Evolutionary conservation across 164 flowering plant species (phyloP).

Genomic region (Taxillus chinensis): DNA sequence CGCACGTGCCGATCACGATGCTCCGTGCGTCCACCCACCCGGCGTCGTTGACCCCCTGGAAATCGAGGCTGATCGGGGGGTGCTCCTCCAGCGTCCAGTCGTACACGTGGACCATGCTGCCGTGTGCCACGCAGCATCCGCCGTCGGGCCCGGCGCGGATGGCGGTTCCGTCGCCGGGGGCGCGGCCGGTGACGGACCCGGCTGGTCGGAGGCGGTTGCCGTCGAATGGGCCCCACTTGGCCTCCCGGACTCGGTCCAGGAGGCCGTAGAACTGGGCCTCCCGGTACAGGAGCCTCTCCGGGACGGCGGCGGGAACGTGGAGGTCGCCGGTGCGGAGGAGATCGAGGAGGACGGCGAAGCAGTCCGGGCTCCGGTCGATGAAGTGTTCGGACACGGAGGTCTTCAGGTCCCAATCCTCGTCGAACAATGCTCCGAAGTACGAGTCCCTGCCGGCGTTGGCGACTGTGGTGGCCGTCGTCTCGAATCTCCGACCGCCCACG

Average conservation of each 20-base stretch:
- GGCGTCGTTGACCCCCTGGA: constrained; percentile 72
- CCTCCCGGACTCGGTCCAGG: constrained; percentile 56
- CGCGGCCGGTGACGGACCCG: constrained; percentile 44
- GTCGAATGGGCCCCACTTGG: constrained; percentile 77
- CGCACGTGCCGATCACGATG: constrained; percentile 54
- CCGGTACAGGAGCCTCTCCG: constrained; percentile 45
- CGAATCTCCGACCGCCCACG: constrained; percentile 72
- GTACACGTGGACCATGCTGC: constrained; percentile 75
- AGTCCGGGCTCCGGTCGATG: constrained; percentile 76
- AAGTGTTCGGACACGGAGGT: constrained; percentile 25
- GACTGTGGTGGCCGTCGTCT: constrained; percentile 77
- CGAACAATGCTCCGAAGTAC: constrained; percentile 66
- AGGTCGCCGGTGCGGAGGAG: constrained; percentile 77
- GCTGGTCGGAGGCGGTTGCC: constrained; percentile 49
- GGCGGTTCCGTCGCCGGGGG: constrained; percentile 82
- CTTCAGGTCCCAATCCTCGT: constrained; percentile 54
- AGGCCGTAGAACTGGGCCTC: constrained; percentile 79
- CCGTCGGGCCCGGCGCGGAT: constrained; percentile 82
- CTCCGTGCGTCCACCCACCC: constrained; percentile 49
- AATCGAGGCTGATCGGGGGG: constrained; percentile 57
- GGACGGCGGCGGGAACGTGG: constrained; percentile 42
- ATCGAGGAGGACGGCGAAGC: constrained; percentile 73
- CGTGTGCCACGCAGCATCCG: constrained; percentile 85
- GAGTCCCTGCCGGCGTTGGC: constrained; percentile 76
- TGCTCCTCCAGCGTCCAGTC: constrained; percentile 83